Conservation (phyloP, 495 filamentous ascomycete species). For the Glarea lozoyensis region DNA sequence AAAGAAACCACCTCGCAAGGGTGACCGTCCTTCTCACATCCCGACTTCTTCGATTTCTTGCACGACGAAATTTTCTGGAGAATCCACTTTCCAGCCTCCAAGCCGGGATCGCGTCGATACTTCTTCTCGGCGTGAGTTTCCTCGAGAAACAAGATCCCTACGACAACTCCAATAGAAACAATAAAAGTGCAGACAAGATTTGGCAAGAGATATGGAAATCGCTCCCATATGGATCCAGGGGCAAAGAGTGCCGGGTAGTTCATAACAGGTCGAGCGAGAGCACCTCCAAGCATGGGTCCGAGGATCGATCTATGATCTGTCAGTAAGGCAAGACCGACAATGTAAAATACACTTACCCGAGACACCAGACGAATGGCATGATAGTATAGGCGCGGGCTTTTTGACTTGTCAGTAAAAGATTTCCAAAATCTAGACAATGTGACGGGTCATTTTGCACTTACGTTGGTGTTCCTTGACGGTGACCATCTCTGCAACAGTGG, state of each 20-base stretch:
- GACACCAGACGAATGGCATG: constrained; percentile 96
- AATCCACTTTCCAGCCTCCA: constrained; percentile 70
- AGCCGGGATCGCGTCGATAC: constrained; percentile 61
- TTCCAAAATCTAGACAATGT: neutral
- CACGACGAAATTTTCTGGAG: constrained; percentile 26
- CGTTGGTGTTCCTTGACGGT: constrained; percentile 86
- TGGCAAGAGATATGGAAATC: constrained; percentile 84
- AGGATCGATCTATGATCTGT: constrained; percentile 56
- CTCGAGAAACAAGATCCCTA: constrained; percentile 86
- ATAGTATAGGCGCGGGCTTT: constrained; percentile 84
- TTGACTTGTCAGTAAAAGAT: constrained; percentile 6
- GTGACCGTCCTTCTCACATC: constrained; percentile 19
- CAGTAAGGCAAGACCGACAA: constrained; percentile 1
- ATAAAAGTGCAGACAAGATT: constrained; percentile 83
- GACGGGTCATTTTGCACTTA: constrained; percentile 32
- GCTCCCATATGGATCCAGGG: constrained; percentile 67
- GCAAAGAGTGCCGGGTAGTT: constrained; percentile 72
- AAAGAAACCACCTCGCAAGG: constrained; percentile 39
- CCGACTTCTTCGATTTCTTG: constrained; percentile 11
- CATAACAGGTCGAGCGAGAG: constrained; percentile 75
- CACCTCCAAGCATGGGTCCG: constrained; percentile 83
- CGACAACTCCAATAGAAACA: constrained; percentile 65
- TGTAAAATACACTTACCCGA: constrained; percentile 48
- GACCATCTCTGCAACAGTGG: constrained; percentile 87
- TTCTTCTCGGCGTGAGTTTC: constrained; percentile 89